Conservation (phyloP, 371 early-diverging fungal species). For the Parasitella parasitica region DNA sequence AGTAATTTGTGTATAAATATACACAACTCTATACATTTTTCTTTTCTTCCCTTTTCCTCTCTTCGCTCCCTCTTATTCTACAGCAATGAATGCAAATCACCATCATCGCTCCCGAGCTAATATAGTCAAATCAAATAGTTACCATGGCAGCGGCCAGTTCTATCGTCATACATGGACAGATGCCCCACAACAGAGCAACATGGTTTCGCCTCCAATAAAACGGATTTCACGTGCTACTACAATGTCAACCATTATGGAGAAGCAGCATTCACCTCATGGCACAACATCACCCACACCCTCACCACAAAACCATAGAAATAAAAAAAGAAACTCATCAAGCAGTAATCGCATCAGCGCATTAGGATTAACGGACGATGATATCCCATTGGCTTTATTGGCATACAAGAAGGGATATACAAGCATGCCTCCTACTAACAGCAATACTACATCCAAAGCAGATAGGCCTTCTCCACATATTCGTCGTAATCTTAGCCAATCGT, state of each 20-base stretch:
- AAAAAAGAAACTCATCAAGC: neutral
- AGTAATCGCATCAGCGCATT: neutral
- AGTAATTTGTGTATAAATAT: neutral
- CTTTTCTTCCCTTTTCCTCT: neutral
- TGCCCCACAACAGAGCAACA: neutral
- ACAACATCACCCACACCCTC: neutral
- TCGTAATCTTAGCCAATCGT: neutral
- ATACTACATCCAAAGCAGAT: neutral
- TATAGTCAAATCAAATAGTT: neutral
- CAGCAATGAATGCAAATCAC: neutral
- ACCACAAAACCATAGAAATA: neutral
- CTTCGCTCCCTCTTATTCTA: neutral
- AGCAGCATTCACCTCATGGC: neutral
- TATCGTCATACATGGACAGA: neutral
- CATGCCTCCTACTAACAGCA: neutral
- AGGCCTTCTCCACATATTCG: neutral
- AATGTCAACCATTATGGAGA: constrained; percentile 11
- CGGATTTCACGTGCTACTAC: constrained; percentile 7
- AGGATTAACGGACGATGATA: constrained; percentile 17
- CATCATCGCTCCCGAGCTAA: neutral
- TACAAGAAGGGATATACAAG: constrained; percentile 20
- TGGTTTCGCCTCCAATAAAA: neutral
- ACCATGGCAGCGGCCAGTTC: neutral
- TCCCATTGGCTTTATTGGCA: constrained; percentile 28
- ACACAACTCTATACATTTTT: neutral